These are phyloP conservation scores for Acanthochlamys bracteata DNA, from an alignment of 106 monocot genomes.

Conservation along the genomic window DNA sequence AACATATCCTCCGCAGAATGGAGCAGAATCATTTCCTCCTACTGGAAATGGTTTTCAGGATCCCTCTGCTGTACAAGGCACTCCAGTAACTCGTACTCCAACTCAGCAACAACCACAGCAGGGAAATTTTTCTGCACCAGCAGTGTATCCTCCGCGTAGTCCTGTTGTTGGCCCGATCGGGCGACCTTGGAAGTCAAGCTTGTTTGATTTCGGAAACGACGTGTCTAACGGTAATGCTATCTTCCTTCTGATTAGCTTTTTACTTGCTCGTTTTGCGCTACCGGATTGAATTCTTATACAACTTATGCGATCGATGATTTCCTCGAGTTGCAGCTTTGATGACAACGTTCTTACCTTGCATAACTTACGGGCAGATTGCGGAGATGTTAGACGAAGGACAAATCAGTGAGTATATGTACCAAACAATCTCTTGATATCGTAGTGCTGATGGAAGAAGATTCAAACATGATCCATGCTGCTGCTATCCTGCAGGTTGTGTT, in stretches of 20 bases:
- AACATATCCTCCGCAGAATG: no score
- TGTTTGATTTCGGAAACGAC: not conserved
- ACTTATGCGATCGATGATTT: not conserved
- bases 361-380: not conserved
- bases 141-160: not conserved
- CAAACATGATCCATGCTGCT: not conserved
- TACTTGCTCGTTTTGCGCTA: not conserved
- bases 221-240: not conserved
- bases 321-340: not conserved
- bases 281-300: not conserved
- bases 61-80: no score
- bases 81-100: no score
- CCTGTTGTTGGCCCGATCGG: not conserved
- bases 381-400: not conserved
- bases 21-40: no score
- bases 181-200: not conserved
- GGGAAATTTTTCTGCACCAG: no score
- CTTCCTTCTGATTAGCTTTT: not conserved
- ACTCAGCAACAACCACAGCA: no score
- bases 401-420: not conserved
- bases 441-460: not conserved
- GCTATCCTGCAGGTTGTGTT: slow-evolving; percentile 21
- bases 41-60: no score
- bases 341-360: not conserved
- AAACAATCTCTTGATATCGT: not conserved